Evolutionary conservation across 805 yeast species (phyloP), one percentile per base, ranked within the genome.

Genomic region (Pichia deserticola): DNA sequence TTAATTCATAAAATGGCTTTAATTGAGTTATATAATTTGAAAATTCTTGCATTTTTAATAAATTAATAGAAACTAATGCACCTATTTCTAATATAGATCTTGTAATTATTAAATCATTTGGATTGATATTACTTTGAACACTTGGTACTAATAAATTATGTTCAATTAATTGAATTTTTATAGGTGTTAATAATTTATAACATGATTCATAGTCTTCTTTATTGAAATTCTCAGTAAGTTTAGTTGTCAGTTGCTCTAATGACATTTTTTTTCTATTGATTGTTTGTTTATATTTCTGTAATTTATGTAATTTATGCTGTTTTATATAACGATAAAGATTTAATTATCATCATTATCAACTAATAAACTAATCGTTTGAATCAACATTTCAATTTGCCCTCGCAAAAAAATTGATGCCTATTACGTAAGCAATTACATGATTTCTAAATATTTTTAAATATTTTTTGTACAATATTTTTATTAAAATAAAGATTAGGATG

Each of bases 21-120:
- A 93, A 75, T 65, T 85, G 90, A 20, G 82, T 78, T 51, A 85
- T 77, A 64, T 78, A 81, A 59, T 83, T 83, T 56, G 84, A 83
- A 61, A 89, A 88, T n/a, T 76, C 75, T 25, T 68, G 75, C 59
- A 84, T 78, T 54, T 86, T 76, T 36, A 76, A 68, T 40, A 77
- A 64, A 57, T 84, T 83, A 53, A 93, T 80, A 45, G 90, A 77
- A 15, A 86, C 77, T 47, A 92, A 71, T 0, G 96, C 95, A 11
- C 96, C 97, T 52, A 89, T 79, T 65, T 93, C 98, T 45, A 93
- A 71, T 40, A 92, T 85, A 39, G 85, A 80, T 57, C 95, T 82
- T 7, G 96, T 81, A 38, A 89, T 86, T 52, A 77, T 73, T 50
- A 89, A 75, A 68, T 90, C 97, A 51, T 76, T 78, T 36, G 80